Evolutionary conservation across 495 filamentous ascomycete genomes (phyloP).

Genomic region (Penicillium daleae): DNA sequence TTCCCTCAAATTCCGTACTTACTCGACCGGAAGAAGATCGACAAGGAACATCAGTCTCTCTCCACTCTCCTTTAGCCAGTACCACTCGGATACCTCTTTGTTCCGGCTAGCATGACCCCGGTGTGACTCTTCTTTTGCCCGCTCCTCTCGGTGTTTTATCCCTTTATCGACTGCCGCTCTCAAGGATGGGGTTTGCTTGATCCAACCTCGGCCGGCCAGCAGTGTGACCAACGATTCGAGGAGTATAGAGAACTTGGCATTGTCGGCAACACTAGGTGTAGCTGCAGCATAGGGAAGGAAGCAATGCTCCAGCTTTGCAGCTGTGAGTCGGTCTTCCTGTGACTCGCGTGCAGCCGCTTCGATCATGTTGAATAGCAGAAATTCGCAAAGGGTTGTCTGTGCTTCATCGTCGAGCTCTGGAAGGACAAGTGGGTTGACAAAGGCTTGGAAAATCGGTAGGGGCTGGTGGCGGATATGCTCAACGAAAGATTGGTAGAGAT

Average conservation of each 20-base stretch:
- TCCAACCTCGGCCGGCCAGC: conserved; percentile 45
- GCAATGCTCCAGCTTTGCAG: conserved; percentile 62
- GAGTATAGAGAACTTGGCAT: conserved; percentile 77
- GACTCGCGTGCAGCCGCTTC: conserved; percentile 59
- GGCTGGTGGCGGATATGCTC: conserved; percentile 68
- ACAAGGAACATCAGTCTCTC: conserved; percentile 44
- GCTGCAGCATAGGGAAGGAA: conserved; percentile 76
- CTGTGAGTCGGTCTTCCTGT: conserved; percentile 51
- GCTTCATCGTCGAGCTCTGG: conserved; percentile 49
- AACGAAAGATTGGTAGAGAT: conserved; percentile 70
- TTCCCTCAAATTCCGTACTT: background rate
- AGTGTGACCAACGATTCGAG: conserved; percentile 72
- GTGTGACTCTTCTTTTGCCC: conserved; percentile 51
- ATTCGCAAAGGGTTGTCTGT: conserved; percentile 65
- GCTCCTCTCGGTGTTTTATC: conserved; percentile 61
- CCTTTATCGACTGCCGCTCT: conserved; percentile 62
- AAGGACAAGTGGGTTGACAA: conserved; percentile 61
- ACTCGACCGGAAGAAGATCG: conserved; percentile 21
- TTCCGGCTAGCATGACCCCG: conserved; percentile 42
- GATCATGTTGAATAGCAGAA: conserved; percentile 64
- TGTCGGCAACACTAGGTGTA: conserved; percentile 64
- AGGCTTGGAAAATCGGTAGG: conserved; percentile 70
- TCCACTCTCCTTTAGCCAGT: conserved; percentile 47
- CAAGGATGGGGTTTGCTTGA: conserved; percentile 52
- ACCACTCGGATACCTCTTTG: conserved; percentile 42